Conservation (phyloP, 1,139 yeast species). For the Geotrichum fermentans region DNA sequence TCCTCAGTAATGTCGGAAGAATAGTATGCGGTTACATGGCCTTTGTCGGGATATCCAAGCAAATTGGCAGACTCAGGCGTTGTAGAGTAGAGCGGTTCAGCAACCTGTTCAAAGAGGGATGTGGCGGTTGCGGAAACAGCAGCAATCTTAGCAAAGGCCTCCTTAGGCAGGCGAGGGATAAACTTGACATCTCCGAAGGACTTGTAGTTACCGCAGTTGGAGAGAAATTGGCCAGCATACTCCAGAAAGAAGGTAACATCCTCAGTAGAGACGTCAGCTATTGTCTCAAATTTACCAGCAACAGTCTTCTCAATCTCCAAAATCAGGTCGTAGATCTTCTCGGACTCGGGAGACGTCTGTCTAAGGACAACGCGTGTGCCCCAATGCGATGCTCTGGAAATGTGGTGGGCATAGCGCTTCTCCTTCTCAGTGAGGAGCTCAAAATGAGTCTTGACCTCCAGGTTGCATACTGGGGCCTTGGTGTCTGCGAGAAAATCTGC, state of each 20-base stretch:
- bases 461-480: constrained; percentile 42
- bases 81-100: constrained; percentile 50
- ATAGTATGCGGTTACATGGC: constrained; percentile 73
- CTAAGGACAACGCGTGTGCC: constrained; percentile 76
- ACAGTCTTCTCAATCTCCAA: constrained; percentile 51
- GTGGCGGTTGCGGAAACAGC: constrained; percentile 39
- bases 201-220: constrained; percentile 81
- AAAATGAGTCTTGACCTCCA: constrained; percentile 43
- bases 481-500: constrained; percentile 41
- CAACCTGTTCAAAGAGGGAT: constrained; percentile 44
- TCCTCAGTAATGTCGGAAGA: constrained; percentile 49
- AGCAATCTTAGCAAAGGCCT: constrained; percentile 48
- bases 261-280: constrained; percentile 22
- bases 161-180: constrained; percentile 55
- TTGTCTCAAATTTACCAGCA: constrained; percentile 49
- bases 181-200: constrained; percentile 87
- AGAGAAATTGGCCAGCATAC: constrained; percentile 72
- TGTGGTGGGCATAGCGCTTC: constrained; percentile 70
- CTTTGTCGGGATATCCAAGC: constrained; percentile 74
- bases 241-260: constrained; percentile 52
- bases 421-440: constrained; percentile 50
- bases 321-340: constrained; percentile 64
- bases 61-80: constrained; percentile 46
- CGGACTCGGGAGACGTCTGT: constrained; percentile 83
- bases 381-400: constrained; percentile 74